phyloP scores from a whole-genome alignment of 2,329 filamentous ascomycete genomes.

The Talaromyces sp. region DNA sequence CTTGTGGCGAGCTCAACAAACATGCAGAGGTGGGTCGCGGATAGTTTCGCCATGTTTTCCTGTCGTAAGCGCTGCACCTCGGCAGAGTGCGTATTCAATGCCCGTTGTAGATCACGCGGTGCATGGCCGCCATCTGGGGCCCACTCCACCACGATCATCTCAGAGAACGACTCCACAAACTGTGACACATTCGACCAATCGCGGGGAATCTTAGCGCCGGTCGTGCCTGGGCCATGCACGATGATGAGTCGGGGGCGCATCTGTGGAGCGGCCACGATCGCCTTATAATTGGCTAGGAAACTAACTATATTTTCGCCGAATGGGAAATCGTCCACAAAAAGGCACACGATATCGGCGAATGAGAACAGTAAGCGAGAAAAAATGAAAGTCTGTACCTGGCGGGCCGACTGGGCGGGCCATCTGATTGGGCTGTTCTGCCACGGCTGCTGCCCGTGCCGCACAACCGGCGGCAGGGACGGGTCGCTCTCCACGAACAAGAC shows the following conservation, averaged over 20 bases:
- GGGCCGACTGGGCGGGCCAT: not conserved
- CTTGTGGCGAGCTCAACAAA: not conserved
- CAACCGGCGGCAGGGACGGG: not conserved
- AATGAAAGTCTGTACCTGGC: not conserved
- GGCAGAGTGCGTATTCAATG: not conserved
- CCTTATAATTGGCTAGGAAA: not conserved
- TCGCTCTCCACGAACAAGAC: conserved; percentile 1
- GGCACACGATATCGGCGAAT: not conserved
- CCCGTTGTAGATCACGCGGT: not conserved
- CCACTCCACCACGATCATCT: not conserved
- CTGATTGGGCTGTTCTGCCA: not conserved
- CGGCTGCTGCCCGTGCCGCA: not conserved
- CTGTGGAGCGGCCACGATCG: not conserved
- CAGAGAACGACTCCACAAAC: not conserved
- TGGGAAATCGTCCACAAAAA: not conserved
- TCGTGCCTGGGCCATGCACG: not conserved
- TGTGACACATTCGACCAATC: not conserved
- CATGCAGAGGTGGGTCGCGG: not conserved
- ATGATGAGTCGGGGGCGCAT: not conserved
- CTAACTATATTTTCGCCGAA: not conserved
- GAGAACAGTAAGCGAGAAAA: not conserved
- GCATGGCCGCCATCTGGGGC: not conserved
- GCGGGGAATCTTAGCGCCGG: not conserved
- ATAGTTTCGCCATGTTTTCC: not conserved
- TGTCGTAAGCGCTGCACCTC: not conserved